Evolutionary conservation across 768 basidiomycete species (phyloP).

Genomic region (Omphalotus guepiniiformis): DNA sequence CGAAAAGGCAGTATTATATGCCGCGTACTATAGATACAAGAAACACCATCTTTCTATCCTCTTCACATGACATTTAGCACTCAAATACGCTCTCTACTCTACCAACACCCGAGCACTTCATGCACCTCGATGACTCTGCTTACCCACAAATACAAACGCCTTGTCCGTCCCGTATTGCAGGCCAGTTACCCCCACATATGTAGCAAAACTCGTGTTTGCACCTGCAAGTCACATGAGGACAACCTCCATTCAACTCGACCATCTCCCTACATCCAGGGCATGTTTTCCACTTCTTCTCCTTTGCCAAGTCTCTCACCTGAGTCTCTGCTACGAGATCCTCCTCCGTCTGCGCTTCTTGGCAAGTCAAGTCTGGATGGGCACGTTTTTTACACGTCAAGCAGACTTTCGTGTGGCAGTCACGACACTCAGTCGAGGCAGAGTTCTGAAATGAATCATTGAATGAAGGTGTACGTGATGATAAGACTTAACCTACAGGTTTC

Average conservation of each 20-base stretch:
- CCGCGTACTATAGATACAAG: too few relatives aligned
- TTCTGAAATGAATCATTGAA: too few relatives aligned
- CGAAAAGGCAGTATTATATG: too few relatives aligned
- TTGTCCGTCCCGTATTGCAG: too few relatives aligned
- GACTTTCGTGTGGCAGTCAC: background rate
- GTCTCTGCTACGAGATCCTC: background rate
- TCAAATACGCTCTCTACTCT: too few relatives aligned
- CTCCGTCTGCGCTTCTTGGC: background rate
- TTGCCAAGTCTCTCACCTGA: conserved; percentile 22
- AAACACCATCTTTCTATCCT: too few relatives aligned
- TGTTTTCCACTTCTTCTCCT: conserved; percentile 27
- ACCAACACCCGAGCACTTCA: too few relatives aligned
- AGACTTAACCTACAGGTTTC: too few relatives aligned
- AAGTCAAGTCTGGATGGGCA: conserved; percentile 1
- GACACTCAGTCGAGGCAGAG: background rate
- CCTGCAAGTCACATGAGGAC: conserved; percentile 35
- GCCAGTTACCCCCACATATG: conserved; percentile 21
- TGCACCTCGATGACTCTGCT: too few relatives aligned
- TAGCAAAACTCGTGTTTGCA: conserved; percentile 26
- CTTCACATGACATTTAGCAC: too few relatives aligned
- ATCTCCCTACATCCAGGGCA: conserved; percentile 32
- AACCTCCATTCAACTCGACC: conserved; percentile 31
- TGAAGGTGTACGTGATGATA: too few relatives aligned
- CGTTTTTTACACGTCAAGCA: background rate
- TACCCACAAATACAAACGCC: background rate